Evolutionary conservation across 129 eudicot species (phyloP).

Genomic region (Lactuca sativa): DNA sequence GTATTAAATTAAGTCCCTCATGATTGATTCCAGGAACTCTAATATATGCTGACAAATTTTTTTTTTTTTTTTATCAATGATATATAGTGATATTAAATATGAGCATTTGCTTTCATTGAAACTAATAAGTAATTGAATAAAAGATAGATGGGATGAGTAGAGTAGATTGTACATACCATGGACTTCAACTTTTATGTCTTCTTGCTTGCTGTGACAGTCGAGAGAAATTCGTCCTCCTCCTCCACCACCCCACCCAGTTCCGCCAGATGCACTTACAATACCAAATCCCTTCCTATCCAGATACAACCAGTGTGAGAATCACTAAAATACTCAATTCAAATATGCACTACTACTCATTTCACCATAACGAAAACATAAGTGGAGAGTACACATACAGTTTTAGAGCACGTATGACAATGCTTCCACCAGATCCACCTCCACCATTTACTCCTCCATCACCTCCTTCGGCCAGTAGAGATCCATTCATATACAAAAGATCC

Average conservation of each 20-base stretch:
- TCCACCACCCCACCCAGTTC: constrained; percentile 96
- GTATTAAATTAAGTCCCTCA: no score
- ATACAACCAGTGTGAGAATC: background rate
- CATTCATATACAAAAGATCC: constrained; percentile 60
- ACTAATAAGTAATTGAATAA: no score
- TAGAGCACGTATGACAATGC: constrained; percentile 65
- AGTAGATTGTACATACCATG: constrained; percentile 50
- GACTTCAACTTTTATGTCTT: constrained; percentile 71
- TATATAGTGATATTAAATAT: no score
- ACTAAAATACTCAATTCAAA: constrained; percentile 2
- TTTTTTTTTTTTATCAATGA: no score
- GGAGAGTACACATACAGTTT: constrained; percentile 52
- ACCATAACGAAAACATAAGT: no score
- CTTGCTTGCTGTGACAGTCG: constrained; percentile 91
- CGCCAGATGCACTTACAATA: constrained; percentile 89
- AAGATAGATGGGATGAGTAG: no score
- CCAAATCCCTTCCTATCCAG: constrained; percentile 87
- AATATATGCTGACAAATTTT: no score
- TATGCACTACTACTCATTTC: background rate
- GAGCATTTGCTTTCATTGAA: no score
- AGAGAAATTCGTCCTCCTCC: constrained; percentile 94
- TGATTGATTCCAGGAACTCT: no score
- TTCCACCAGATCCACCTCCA: constrained; percentile 98
- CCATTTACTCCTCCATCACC: constrained; percentile 80
- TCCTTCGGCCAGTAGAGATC: constrained; percentile 82